phyloP scores from a whole-genome alignment of 129 eudicot species.

The Arctium minus region DNA sequence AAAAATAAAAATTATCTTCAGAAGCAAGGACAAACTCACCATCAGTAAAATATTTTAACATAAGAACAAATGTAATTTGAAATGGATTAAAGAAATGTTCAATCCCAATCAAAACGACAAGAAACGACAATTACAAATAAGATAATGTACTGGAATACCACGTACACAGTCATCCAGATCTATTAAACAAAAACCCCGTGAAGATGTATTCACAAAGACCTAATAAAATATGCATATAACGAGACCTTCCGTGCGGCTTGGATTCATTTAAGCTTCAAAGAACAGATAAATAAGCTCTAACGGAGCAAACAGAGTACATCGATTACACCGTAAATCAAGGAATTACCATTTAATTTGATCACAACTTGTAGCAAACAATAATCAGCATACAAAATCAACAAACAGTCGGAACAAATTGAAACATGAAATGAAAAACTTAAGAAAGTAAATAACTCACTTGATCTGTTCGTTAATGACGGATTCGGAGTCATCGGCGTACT shows the following conservation, averaged over 20 bases:
- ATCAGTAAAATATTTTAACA: neutral
- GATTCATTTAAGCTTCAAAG: neutral
- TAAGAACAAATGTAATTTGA: neutral
- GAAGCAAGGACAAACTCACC: conserved; percentile 15
- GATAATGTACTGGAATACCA: neutral
- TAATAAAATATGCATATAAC: neutral
- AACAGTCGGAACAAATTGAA: neutral
- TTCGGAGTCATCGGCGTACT: conserved; percentile 64
- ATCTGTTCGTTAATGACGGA: conserved; percentile 89
- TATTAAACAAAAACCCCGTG: conserved; percentile 3
- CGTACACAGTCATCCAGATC: conserved; percentile 7
- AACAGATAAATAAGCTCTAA: neutral
- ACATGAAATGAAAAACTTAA: neutral
- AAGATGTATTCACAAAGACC: neutral
- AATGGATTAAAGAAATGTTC: neutral
- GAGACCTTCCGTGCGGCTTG: neutral
- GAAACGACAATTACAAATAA: neutral
- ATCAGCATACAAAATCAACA: neutral
- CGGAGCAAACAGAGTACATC: conserved; percentile 1
- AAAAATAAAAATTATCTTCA: neutral
- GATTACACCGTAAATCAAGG: neutral
- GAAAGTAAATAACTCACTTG: conserved; percentile 41
- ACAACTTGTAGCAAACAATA: neutral
- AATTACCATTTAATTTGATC: neutral
- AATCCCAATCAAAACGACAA: neutral